These are phyloP conservation scores for Cladosporium sphaerospermum DNA, from an alignment of 2,329 filamentous ascomycete genomes.

Conservation along the genomic window DNA sequence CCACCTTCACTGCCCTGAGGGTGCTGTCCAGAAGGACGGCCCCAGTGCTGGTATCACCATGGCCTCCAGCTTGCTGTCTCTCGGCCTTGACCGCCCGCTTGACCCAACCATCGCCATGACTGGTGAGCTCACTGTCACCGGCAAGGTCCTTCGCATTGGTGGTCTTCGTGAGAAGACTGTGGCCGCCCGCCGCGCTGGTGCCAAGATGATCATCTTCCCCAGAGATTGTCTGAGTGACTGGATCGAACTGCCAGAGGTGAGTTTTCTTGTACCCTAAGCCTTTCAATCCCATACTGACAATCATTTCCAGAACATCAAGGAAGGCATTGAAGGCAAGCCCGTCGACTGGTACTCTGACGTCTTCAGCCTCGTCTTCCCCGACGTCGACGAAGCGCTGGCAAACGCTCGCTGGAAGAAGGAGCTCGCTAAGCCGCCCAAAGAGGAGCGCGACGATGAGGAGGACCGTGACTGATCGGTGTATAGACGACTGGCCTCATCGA, in stretches of 20 bases:
- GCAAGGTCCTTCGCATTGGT: slow-evolving; percentile 91
- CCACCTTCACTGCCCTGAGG: slow-evolving; percentile 94
- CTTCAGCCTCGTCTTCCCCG: slow-evolving; percentile 82
- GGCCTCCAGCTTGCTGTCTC: slow-evolving; percentile 83
- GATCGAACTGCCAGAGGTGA: slow-evolving; percentile 91
- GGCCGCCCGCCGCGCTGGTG: slow-evolving; percentile 83
- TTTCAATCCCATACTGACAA: neutral
- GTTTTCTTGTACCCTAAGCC: slow-evolving; percentile 28
- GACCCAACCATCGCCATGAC: slow-evolving; percentile 94
- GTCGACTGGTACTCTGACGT: slow-evolving; percentile 93
- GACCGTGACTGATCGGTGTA: slow-evolving; percentile 1
- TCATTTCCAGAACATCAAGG: slow-evolving; percentile 82
- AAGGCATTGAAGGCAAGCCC: slow-evolving; percentile 84
- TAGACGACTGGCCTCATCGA: too few relatives aligned
- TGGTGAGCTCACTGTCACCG: slow-evolving; percentile 91
- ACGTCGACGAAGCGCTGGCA: slow-evolving; percentile 65
- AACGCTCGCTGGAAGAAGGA: slow-evolving; percentile 66
- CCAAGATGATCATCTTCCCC: slow-evolving; percentile 90
- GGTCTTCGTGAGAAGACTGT: slow-evolving; percentile 96
- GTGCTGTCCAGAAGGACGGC: slow-evolving; percentile 88
- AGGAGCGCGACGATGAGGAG: slow-evolving; percentile 35
- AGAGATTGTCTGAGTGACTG: slow-evolving; percentile 94
- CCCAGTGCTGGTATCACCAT: slow-evolving; percentile 84
- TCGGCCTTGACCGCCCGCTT: slow-evolving; percentile 72
- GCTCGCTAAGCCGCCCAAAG: slow-evolving; percentile 51